Evolutionary conservation across 371 early-diverging fungal species (phyloP), one percentile per base, ranked within the genome.

Genomic region (Mucor irregularis): DNA sequence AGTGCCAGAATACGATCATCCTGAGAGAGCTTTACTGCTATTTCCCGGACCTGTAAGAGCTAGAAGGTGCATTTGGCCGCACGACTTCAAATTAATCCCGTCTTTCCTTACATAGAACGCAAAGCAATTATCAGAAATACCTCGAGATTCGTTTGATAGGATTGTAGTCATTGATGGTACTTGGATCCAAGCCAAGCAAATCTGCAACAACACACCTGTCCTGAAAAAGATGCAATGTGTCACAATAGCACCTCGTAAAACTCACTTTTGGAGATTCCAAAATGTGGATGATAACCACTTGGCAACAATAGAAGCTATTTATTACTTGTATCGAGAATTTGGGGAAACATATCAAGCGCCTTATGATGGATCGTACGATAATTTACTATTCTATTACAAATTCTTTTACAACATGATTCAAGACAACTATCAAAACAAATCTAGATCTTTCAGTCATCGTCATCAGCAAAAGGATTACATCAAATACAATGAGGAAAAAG

Each of bases 231-330:
- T 74, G 69, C 83, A 79, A 53, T 76, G 80, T 57, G 89, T 86
- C 19, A 76, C 76, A 11, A 83, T 82, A 66, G 56, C 78, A 35
- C 83, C 87, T 10, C 83, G 86, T 28, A 78, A 79, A 53, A 97
- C 97, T 2, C 68, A 88, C 49, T 97, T 97, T 66, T 97, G 96
- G 96, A 80, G 97, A 40, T 91, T 84, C 65, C 97, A 97, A 70
- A 78, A 81, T 43, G 68, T 82, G 30, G 83, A 84, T 38, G 84
- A 86, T 16, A 64, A 78, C 37, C 83, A 90, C 60, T 66, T 97
- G 38, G 92, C 95, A 0, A 97, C 97, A 2, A 95, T 97, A 43
- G 97, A 97, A 64, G 97, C 97, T 2, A 92, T 95, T 28, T 96
- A 97, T 59, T 95, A 89, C 58, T 81, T 94, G 45, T 92, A 89